Base-by-base conservation (phyloP, 192 early-diverging fungal species). In the Lobosporangium transversale region DNA sequence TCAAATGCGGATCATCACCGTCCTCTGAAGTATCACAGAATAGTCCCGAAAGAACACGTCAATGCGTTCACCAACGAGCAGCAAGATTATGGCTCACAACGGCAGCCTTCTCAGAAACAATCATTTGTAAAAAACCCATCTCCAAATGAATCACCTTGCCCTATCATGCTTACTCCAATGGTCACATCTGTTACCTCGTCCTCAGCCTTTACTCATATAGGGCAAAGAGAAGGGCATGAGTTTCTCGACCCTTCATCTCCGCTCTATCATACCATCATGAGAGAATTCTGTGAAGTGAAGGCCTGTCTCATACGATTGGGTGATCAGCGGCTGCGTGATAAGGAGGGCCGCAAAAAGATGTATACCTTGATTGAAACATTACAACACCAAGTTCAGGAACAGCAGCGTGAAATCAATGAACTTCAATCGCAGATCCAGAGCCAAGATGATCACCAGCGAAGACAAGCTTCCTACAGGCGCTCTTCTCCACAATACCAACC, bases 261-360 rank as follows among this genome's bases (percentile, higher is more conserved):
- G 35, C 23, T 74, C 23, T 65, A 74, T 44, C 14, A 29, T 4
- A 45, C 70, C 15, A 52, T 74, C 14, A 20, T 74, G 57, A 35
- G 45, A 24, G 70, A 74, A 51, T 74, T 74, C 33, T 55, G 45
- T 9, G 43, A 47, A 0, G 61, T 74, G n/a, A 53, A 54, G 4
- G 45, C 26, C 17, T 59, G 58, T 23, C n/a, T 74, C 37, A 45
- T 27, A 17, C 62, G 57, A 15, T 12, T 74, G 54, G 62, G 65
- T 18, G 62, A 32, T 15, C 56, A 74, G n/a, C 54, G 70, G 5
- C 54, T 65, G 27, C 47, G 70, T 6, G 70, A 74, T 32, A 74
- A 65, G 24, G 61, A 58, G 4, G 58, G 59, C 30, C 70, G 65
- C 20, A 56, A 42, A 14, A 30, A 15, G 21, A 52, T 74, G 48